Evolutionary conservation across 768 basidiomycete species (phyloP).

Genomic region (Lentinula raphanica): DNA sequence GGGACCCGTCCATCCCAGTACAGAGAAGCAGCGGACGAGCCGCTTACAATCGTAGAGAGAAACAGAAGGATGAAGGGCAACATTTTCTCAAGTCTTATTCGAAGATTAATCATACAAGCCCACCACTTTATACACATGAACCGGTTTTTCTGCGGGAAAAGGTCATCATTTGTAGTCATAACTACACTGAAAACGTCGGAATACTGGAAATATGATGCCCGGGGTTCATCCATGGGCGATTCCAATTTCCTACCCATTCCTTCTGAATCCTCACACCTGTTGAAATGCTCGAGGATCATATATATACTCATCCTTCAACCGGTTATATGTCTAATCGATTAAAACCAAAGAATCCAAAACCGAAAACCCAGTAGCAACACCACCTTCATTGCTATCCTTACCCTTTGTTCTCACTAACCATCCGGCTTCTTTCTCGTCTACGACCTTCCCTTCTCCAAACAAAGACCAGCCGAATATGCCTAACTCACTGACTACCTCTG

Average conservation of each 20-base stretch:
- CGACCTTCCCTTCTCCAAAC: slow-evolving; percentile 48
- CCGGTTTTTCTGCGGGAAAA: neutral
- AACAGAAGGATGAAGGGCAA: neutral
- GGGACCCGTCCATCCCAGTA: slow-evolving; percentile 54
- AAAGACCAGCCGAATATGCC: slow-evolving; percentile 89
- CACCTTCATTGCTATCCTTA: slow-evolving; percentile 87
- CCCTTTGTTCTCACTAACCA: slow-evolving; percentile 89
- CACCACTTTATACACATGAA: neutral
- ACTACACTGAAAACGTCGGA: no score
- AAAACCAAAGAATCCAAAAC: slow-evolving; percentile 69
- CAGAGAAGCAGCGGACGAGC: neutral
- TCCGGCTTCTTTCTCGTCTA: slow-evolving; percentile 65
- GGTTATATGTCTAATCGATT: slow-evolving; percentile 25
- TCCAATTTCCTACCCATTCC: no score
- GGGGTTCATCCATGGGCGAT: no score
- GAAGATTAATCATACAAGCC: neutral
- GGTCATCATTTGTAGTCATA: neutral
- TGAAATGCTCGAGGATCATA: no score
- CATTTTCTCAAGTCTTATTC: neutral
- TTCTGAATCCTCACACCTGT: no score
- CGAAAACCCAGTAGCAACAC: slow-evolving; percentile 79
- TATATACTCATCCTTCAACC: no score
- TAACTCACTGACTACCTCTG: slow-evolving; percentile 81
- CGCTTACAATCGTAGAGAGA: neutral
- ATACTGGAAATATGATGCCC: no score